Evolutionary conservation across 108 stramenopile species (phyloP).

Genomic region (Skeletonema menzelii): DNA sequence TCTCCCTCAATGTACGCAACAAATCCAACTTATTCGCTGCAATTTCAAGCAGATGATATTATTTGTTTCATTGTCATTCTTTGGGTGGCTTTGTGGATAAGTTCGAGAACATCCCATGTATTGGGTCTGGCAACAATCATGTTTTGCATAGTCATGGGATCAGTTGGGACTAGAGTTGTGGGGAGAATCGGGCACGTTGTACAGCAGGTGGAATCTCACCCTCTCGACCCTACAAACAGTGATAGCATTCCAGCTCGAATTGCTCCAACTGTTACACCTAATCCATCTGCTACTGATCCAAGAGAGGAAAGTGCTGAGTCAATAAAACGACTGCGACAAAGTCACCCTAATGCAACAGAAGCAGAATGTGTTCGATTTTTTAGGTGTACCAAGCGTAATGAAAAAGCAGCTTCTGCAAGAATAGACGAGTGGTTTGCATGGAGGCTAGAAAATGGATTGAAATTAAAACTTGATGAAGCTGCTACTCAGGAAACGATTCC

Average conservation of each 20-base stretch:
- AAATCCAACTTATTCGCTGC: constrained; percentile 20
- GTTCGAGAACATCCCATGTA: constrained; percentile 4
- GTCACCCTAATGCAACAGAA: constrained; percentile 28
- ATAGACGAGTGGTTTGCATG: constrained; percentile 33
- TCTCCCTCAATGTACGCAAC: constrained; percentile 20
- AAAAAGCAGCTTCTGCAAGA: constrained; percentile 28
- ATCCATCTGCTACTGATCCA: not conserved
- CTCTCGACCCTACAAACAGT: not conserved
- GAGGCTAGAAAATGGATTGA: constrained; percentile 32
- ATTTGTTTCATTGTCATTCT: constrained; percentile 12
- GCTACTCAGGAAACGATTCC: not conserved
- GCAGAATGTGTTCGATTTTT: constrained; percentile 41
- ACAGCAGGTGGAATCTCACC: not conserved
- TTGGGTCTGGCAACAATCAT: not conserved
- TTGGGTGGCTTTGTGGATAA: constrained; percentile 14
- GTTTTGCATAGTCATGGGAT: constrained; percentile 4
- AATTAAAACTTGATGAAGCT: constrained; percentile 14
- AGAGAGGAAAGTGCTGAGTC: constrained; percentile 5
- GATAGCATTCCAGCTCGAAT: not conserved
- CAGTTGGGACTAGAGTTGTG: constrained; percentile 1
- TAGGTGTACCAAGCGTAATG: constrained; percentile 26
- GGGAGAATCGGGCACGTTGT: not conserved
- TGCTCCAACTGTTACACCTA: not conserved
- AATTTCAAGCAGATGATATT: constrained; percentile 29
- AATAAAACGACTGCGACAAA: constrained; percentile 20